Evolutionary conservation across 163 green algal genomes (phyloP).

Genomic region (Chlorella variabilis): DNA sequence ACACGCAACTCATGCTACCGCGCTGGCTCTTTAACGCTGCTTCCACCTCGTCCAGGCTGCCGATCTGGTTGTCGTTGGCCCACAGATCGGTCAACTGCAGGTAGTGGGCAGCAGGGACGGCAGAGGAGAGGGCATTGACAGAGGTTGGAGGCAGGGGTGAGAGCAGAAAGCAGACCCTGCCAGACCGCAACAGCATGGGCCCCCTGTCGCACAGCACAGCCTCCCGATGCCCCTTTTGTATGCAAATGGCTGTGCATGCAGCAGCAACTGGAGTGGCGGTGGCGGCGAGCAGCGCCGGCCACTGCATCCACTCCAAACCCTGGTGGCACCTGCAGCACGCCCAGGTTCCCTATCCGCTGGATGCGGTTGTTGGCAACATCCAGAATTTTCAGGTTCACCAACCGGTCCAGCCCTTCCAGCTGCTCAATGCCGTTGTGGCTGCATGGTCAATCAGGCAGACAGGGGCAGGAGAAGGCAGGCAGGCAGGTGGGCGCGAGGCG

Average conservation of each 20-base stretch:
- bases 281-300: too few relatives aligned
- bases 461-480: background rate
- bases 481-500: too few relatives aligned
- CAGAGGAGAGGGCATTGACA: background rate
- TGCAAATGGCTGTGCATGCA: too few relatives aligned
- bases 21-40: slow-evolving; percentile 13
- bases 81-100: slow-evolving; percentile 83
- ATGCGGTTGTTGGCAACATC: slow-evolving; percentile 80
- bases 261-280: too few relatives aligned
- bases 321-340: slow-evolving; percentile 49
- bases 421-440: slow-evolving; percentile 73
- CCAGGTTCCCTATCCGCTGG: slow-evolving; percentile 49
- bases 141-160: too few relatives aligned
- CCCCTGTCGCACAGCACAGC: too few relatives aligned
- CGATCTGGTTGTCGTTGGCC: slow-evolving; percentile 90
- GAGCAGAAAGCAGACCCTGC: too few relatives aligned
- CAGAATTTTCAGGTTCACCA: slow-evolving; percentile 59
- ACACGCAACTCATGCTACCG: slow-evolving; percentile 75
- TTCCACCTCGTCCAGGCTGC: slow-evolving; percentile 48
- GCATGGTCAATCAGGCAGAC: background rate
- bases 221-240: too few relatives aligned
- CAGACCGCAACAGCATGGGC: too few relatives aligned
- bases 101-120: background rate
- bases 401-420: slow-evolving; percentile 27
- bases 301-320: too few relatives aligned